Percentiles rank a stretch among this genome's conserved stretches.
Conservation (phyloP, 75 land plant species). For the Pinus tabuliformis region DNA sequence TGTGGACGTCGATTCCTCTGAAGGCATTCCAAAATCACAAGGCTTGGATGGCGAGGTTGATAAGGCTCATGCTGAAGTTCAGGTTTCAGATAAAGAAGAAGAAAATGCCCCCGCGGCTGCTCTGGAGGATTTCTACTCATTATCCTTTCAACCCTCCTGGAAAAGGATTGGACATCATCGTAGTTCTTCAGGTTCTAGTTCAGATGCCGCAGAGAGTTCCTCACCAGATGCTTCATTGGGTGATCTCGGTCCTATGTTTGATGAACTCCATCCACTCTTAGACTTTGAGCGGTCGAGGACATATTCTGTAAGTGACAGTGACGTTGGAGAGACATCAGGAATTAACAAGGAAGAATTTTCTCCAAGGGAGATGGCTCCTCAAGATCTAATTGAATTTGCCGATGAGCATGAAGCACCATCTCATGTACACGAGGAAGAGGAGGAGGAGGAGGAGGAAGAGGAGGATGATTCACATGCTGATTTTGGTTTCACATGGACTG, state of each 20-base stretch:
- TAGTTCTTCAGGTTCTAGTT: conserved; percentile 41
- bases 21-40: neutral
- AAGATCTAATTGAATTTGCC: conserved; percentile 7
- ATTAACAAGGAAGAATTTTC: conserved; percentile 8
- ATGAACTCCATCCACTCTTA: conserved; percentile 71
- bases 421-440: conserved; percentile 24
- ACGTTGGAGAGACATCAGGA: conserved; percentile 4
- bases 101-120: neutral
- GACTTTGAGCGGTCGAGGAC: conserved; percentile 33
- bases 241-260: conserved; percentile 62
- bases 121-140: conserved; percentile 3
- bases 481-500: conserved; percentile 61
- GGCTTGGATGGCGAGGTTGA: neutral
- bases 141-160: conserved; percentile 18
- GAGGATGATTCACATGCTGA: conserved; percentile 30
- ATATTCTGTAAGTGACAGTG: conserved; percentile 2
- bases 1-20: neutral
- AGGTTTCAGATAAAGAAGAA: conserved; percentile 8
- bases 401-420: conserved; percentile 16
- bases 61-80: neutral
- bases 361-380: conserved; percentile 5
- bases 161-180: conserved; percentile 19
- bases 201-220: conserved; percentile 49
- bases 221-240: conserved; percentile 77
- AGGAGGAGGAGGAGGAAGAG: conserved; percentile 29